Evolutionary conservation across 78 protist genomes (phyloP).

Genomic region (Trichosphaerium sp.): DNA sequence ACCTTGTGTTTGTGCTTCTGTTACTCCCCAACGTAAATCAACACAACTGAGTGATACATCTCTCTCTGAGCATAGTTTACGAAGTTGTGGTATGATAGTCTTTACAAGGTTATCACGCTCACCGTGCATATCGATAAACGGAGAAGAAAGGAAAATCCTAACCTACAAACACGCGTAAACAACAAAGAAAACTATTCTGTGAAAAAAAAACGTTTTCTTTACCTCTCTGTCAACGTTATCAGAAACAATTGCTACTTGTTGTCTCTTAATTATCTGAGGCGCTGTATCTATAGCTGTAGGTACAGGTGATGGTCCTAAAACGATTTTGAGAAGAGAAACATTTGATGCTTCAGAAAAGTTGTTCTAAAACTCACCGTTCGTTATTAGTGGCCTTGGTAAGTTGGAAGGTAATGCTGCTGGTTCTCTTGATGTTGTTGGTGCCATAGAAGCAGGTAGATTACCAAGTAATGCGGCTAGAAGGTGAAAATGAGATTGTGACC

Average conservation of each 20-base stretch:
- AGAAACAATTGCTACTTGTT: neutral
- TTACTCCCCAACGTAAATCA: slow-evolving; percentile 59
- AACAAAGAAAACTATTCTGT: too few species aligned
- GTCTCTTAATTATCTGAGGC: neutral
- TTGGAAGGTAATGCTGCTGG: too few species aligned
- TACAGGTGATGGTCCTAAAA: neutral
- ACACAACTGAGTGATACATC: slow-evolving; percentile 32
- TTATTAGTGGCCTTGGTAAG: too few species aligned
- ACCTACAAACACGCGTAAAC: too few species aligned
- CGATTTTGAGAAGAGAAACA: neutral
- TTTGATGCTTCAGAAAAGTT: neutral
- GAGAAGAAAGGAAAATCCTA: slow-evolving; percentile 31
- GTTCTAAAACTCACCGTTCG: too few species aligned
- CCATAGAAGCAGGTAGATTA: too few species aligned
- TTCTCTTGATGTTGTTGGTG: too few species aligned
- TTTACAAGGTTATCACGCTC: slow-evolving; percentile 52
- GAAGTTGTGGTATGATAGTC: slow-evolving; percentile 44
- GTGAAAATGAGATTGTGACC: too few species aligned
- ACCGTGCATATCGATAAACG: slow-evolving; percentile 48
- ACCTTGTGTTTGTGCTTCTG: slow-evolving; percentile 23
- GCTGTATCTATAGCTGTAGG: neutral
- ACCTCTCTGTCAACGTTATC: neutral
- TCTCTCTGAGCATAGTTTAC: slow-evolving; percentile 37
- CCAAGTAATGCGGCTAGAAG: too few species aligned
- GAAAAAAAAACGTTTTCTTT: slow-evolving; percentile 19